Base-by-base conservation (phyloP, 75 land plant genomes). In the Sequoia sempervirens region DNA sequence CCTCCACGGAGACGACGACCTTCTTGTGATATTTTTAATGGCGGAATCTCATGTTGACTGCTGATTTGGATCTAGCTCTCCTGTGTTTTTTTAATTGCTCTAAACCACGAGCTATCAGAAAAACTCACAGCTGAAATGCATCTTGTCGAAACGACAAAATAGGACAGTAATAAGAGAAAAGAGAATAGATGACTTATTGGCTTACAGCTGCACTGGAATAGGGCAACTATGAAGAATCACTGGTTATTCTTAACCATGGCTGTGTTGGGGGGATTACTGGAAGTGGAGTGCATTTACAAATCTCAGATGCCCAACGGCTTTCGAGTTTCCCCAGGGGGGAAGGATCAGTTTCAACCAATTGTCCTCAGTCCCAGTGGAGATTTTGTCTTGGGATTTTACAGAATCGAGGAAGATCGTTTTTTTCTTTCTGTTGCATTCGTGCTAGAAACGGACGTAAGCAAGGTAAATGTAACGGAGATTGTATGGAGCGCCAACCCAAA, bases 301-400 rank as follows among this genome's bases (percentile, higher is more conserved):
- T 32, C 36, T 70, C 73, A 13, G 12, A 70, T 89, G 45, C 82
- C 40, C 23, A 72, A 3, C 38, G 93, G 90, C 47, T 93, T 88
- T 84, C 86, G 38, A 28, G 85, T 87, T 10, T 87, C 79, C 1
- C 90, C 61, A 69, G 84, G 2, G 1, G 58, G 34, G 3, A 41
- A n/a, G 0, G 50, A 80, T 5, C 66, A 70, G 0, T 90, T 89
- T 84, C 90, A 93, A 75, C 86, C 92, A 5, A 85, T 91, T 36
- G 85, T 94, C 36, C 53, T 69, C 58, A 93, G 92, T 43, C 70
- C 92, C 5, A 84, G 85, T 46, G 85, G 84, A 9, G 73, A 75
- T 66, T 91, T 86, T 88, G 83, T 88, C 1, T 46, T 92, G 75
- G 95, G 91, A 20, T 90, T 94, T 83, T 87, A 89, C 79, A 82